Conservation (phyloP, 768 basidiomycete species). For the Boletus reticulatus region DNA sequence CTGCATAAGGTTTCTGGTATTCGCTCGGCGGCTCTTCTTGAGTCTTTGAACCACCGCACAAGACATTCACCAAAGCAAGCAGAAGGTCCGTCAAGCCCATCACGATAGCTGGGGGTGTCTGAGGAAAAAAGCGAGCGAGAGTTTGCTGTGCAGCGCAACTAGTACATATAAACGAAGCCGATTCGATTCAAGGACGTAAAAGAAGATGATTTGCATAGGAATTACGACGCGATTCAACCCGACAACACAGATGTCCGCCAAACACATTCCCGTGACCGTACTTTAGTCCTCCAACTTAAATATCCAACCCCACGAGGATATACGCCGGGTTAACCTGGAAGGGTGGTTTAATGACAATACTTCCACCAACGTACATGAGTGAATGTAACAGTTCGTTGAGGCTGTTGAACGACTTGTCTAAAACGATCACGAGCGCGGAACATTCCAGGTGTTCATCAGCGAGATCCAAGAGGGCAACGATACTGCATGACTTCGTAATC, state of each 20-base stretch:
- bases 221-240: constrained; percentile 19
- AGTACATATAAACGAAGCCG: background rate
- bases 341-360: constrained; percentile 77
- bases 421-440: constrained; percentile 72
- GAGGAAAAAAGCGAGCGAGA: background rate
- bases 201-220: constrained; percentile 3
- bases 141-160: no score
- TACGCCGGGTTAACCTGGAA: constrained; percentile 75
- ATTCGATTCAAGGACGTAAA: constrained; percentile 9
- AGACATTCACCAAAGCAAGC: constrained; percentile 16
- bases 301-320: constrained; percentile 84
- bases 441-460: constrained; percentile 84
- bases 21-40: constrained; percentile 8
- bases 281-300: constrained; percentile 37
- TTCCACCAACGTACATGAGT: constrained; percentile 90
- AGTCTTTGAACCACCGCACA: constrained; percentile 25
- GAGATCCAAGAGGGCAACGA: constrained; percentile 83
- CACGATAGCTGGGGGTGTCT: background rate
- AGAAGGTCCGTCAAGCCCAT: constrained; percentile 30
- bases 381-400: constrained; percentile 80
- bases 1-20: constrained; percentile 1
- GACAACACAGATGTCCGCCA: constrained; percentile 18
- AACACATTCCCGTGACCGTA: constrained; percentile 30
- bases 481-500: constrained; percentile 40
- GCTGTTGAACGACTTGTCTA: constrained; percentile 70